phyloP scores from a whole-genome alignment of 2,329 filamentous ascomycete species.

The Trichophyton verrucosum region DNA sequence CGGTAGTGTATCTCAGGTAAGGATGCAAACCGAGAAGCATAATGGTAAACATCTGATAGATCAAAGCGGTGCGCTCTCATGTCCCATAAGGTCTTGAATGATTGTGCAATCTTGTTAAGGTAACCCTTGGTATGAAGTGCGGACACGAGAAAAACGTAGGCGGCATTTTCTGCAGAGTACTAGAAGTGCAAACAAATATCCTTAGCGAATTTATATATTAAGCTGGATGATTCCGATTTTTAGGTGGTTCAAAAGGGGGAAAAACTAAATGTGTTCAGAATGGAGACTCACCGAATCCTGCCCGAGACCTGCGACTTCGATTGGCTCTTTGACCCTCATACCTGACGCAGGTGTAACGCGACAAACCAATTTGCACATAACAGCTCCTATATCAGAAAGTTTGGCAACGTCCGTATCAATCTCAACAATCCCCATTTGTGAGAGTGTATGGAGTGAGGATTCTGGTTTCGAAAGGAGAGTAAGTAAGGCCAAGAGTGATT shows the following conservation, averaged over 20 bases:
- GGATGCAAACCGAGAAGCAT: slow-evolving; percentile 28
- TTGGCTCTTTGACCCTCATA: not conserved
- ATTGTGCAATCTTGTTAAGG: not conserved
- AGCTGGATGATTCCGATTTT: too few relatives aligned
- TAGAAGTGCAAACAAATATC: not conserved
- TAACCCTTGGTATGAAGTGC: not conserved
- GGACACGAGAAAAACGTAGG: not conserved
- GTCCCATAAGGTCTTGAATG: not conserved
- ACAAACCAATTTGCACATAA: not conserved
- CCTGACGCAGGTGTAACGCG: not conserved
- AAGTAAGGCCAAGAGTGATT: not conserved
- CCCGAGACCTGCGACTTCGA: not conserved
- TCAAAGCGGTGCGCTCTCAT: not conserved
- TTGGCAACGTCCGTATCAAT: not conserved
- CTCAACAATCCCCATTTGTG: not conserved
- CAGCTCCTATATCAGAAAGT: not conserved
- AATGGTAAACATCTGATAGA: slow-evolving; percentile 30
- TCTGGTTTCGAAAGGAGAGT: not conserved
- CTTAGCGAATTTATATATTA: not conserved
- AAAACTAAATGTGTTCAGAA: not conserved
- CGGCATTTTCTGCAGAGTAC: not conserved
- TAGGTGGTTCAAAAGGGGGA: not conserved
- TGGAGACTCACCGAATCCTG: not conserved
- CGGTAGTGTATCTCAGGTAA: slow-evolving; percentile 18
- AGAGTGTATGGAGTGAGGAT: not conserved